Base-by-base conservation (phyloP, 208 protist species). In the Blastocrithidia nonstop region DNA sequence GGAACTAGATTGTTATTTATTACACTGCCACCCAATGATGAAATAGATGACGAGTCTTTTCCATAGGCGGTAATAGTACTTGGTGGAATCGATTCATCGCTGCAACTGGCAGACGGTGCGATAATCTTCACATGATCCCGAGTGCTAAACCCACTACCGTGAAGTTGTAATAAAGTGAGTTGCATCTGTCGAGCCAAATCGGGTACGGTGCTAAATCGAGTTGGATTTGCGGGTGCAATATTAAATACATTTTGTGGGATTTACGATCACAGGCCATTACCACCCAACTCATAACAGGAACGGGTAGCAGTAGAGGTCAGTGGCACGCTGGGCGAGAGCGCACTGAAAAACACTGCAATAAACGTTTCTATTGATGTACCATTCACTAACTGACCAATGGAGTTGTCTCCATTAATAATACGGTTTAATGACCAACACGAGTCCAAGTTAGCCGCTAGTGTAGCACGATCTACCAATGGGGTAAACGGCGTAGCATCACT, bases 91-190 rank as follows among this genome's bases (percentile, higher is more conserved):
- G 71, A 63, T 13, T 40, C 65, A 8, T 67, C 74, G 35, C 43
- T 72, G 66, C 85, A 93, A 57, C 65, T 82, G 4, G 55, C 21
- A 2, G 66, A 72, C 15, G 48, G 55, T 15, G 53, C 11, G 53
- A 90, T 83, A 48, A 93, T 71, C 50, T 93, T 93, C 19, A 73
- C 69, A 21, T 37, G 24, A 50, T 93, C 85, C 15, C 46, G 36
- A 11, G 28, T 37, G 27, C 71, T 51, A 9, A 93, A 54, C 24
- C 64, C 65, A 6, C 31, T 56, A 16, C 85, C 85, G 28, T 45
- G 36, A 45, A 93, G 84, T 41, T 44, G 35, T 23, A 93, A 52
- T 29, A 50, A 45, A 45, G 80, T 84, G 36, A 73, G 44, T 56
- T 81, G 68, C 33, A 45, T 32, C 46, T 54, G 40, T 21, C 71